These are phyloP conservation scores for Lichtheimia corymbifera DNA, from an alignment of 371 early-diverging fungal species.

Conservation along the genomic window DNA sequence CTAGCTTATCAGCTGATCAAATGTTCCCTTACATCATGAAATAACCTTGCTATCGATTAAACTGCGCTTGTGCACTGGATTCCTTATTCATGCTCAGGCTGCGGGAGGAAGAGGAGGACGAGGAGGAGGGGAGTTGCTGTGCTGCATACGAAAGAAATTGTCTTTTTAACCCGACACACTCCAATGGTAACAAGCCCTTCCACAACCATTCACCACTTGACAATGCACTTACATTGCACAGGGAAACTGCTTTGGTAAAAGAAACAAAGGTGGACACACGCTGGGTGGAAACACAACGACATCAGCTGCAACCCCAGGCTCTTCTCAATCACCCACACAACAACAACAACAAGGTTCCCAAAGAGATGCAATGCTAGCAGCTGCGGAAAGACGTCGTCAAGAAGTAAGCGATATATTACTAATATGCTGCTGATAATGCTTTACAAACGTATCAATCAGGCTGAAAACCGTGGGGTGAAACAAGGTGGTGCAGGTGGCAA, in stretches of 20 bases:
- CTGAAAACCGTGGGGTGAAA: constrained; percentile 35
- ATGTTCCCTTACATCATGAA: no score
- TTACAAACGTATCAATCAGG: constrained; percentile 14
- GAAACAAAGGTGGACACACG: constrained; percentile 8
- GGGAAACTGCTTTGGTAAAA: constrained; percentile 18
- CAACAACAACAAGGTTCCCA: background rate
- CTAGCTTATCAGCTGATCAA: no score
- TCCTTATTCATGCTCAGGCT: no score
- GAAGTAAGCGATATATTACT: background rate
- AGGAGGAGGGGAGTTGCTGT: no score
- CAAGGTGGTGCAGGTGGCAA: constrained; percentile 25
- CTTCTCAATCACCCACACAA: background rate
- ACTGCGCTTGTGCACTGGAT: no score
- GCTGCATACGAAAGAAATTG: no score
- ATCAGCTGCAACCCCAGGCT: constrained; percentile 9
- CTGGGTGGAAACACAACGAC: background rate
- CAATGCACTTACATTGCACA: background rate
- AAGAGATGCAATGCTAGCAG: constrained; percentile 37
- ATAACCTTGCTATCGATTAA: no score
- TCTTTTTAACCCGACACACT: no score
- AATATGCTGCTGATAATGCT: background rate
- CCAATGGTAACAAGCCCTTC: no score
- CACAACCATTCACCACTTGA: no score
- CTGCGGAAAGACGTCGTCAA: constrained; percentile 29
- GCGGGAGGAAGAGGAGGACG: no score